A percentile compares a stretch with the other conserved stretches of the same genome.
These are phyloP conservation scores for Musa beccarii DNA, from an alignment of 176 grass and related monocot species.

Conservation along the genomic window DNA sequence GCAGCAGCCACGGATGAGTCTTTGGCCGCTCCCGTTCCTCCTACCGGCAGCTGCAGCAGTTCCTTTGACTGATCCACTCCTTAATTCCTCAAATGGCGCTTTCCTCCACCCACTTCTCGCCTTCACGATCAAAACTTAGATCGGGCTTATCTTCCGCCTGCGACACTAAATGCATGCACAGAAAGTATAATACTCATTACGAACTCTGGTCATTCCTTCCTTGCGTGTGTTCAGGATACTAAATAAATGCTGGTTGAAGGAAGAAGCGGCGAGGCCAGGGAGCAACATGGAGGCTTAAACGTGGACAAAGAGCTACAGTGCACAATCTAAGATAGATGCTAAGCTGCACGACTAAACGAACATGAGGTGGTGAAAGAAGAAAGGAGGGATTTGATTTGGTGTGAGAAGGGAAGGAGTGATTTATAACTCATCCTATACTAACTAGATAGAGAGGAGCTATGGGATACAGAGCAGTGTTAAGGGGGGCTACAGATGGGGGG, in stretches of 20 bases:
- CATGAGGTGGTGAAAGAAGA: neutral
- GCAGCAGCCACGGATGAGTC: neutral
- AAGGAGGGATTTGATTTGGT: neutral
- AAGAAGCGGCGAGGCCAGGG: too few relatives aligned
- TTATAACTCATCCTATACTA: neutral
- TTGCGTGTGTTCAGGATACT: too few relatives aligned
- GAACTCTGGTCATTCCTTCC: too few relatives aligned
- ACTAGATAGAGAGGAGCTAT: neutral
- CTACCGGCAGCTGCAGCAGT: neutral
- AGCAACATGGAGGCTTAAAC: neutral
- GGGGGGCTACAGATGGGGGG: too few relatives aligned
- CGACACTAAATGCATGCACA: neutral
- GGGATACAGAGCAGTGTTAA: neutral
- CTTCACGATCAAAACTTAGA: constrained; percentile 1
- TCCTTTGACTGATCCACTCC: neutral
- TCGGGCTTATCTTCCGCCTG: neutral
- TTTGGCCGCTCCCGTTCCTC: neutral
- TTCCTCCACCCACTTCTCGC: neutral
- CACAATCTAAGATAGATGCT: neutral
- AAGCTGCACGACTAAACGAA: neutral
- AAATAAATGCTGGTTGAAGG: too few relatives aligned
- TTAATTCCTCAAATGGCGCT: too few relatives aligned
- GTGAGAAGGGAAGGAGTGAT: too few relatives aligned
- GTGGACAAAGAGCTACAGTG: neutral
- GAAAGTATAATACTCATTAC: neutral